phyloP scores from a whole-genome alignment of 2,329 filamentous ascomycete species.

The Fusarium longipes region DNA sequence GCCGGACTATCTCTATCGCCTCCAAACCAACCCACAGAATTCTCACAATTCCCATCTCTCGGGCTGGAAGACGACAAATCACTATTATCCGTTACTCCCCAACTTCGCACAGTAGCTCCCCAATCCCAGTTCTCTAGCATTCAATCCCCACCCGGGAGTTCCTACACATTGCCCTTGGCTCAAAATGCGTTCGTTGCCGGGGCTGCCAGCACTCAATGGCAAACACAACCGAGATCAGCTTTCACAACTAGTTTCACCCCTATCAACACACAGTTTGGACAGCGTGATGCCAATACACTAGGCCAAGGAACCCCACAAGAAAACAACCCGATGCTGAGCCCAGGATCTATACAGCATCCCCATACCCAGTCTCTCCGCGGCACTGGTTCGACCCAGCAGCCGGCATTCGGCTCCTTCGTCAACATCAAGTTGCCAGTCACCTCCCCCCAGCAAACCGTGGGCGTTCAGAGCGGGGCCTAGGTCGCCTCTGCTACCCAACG shows the following conservation, averaged over 20 bases:
- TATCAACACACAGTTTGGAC: constrained; percentile 5
- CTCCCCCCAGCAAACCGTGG: background rate
- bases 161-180: background rate
- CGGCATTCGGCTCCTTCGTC: background rate
- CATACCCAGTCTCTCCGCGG: background rate
- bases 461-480: constrained; percentile 21
- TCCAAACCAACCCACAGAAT: background rate
- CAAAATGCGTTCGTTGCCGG: background rate
- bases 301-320: background rate
- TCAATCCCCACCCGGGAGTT: background rate
- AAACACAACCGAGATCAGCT: background rate
- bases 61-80: background rate
- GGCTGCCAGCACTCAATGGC: background rate
- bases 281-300: background rate
- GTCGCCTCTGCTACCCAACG: constrained; percentile 15
- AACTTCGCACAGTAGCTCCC: background rate
- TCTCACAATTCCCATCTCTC: background rate
- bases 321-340: background rate
- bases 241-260: constrained; percentile 13
- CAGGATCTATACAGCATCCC: background rate
- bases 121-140: constrained; percentile 4
- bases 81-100: background rate
- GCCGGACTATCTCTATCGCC: background rate
- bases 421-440: background rate
- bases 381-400: background rate